phyloP scores from a whole-genome alignment of 164 flowering plant species.

The Macadamia integrifolia region DNA sequence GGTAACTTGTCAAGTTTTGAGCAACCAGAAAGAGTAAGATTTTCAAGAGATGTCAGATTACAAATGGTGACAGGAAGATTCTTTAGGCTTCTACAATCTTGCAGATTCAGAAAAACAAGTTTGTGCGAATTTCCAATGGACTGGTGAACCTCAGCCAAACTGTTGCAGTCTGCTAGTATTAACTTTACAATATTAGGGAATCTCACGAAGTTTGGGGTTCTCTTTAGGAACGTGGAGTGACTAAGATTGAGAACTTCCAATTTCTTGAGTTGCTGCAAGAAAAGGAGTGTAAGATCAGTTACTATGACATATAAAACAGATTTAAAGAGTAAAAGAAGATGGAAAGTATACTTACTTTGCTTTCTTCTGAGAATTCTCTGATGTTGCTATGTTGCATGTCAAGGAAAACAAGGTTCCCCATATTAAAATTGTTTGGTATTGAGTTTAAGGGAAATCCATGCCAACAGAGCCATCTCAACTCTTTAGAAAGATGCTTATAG shows the following conservation, averaged over 20 bases:
- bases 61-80: constrained; percentile 7
- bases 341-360: too few species aligned
- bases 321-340: background rate
- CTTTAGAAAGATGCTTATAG: background rate
- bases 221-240: background rate
- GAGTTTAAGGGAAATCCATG: too few species aligned
- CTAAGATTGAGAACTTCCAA: background rate
- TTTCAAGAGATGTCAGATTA: constrained; percentile 2
- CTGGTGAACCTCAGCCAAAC: constrained; percentile 6
- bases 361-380: too few species aligned
- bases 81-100: constrained; percentile 1
- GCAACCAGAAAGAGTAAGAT: constrained; percentile 11
- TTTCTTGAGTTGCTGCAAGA: background rate
- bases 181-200: background rate
- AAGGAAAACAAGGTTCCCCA: too few species aligned
- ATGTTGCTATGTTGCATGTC: too few species aligned
- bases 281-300: background rate
- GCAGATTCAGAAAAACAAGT: constrained; percentile 5
- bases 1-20: constrained; percentile 11
- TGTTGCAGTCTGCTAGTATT: constrained; percentile 11
- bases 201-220: background rate
- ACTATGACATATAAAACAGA: background rate
- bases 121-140: constrained; percentile 3
- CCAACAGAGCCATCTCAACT: too few species aligned
- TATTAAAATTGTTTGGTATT: too few species aligned